phyloP scores from a whole-genome alignment of 2,329 filamentous ascomycete genomes.

The Sporothrix variecibatus region DNA sequence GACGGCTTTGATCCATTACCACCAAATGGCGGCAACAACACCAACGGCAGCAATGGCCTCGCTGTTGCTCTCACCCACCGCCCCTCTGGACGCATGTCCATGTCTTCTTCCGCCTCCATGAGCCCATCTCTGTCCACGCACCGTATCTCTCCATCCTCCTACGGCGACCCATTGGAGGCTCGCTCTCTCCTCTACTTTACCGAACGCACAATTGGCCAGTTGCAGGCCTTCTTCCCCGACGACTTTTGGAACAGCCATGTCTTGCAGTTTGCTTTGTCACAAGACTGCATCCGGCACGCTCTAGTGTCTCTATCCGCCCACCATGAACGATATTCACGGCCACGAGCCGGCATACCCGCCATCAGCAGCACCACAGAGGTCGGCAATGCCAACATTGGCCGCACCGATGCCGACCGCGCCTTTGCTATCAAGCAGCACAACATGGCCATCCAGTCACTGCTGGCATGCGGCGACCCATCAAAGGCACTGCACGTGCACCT shows the following conservation, averaged over 20 bases:
- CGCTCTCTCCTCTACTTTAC: slow-evolving; percentile 28
- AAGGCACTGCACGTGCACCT: slow-evolving; percentile 22
- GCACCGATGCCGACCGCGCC: neutral
- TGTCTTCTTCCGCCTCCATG: neutral
- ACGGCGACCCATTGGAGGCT: slow-evolving; percentile 23
- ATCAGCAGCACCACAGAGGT: neutral
- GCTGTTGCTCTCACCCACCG: neutral
- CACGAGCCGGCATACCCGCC: neutral
- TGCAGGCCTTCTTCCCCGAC: slow-evolving; percentile 29
- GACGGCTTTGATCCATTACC: slow-evolving; percentile 21
- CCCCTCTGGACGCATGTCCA: slow-evolving; percentile 9
- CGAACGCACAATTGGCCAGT: slow-evolving; percentile 24
- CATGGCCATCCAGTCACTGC: slow-evolving; percentile 23
- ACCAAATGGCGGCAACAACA: neutral
- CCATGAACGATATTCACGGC: slow-evolving; percentile 22
- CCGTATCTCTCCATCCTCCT: slow-evolving; percentile 1
- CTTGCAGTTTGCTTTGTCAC: slow-evolving; percentile 26
- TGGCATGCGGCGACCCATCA: neutral
- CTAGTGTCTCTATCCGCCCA: slow-evolving; percentile 27
- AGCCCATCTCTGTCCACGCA: slow-evolving; percentile 7
- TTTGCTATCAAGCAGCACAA: slow-evolving; percentile 26
- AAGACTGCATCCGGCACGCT: slow-evolving; percentile 27
- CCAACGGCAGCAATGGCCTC: neutral
- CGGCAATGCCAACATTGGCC: neutral
- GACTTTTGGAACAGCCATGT: slow-evolving; percentile 29